Percentiles rank a stretch among this genome's conserved stretches.
phyloP scores from a whole-genome alignment of 495 filamentous ascomycete species.

The Aspergillus sparsus region DNA sequence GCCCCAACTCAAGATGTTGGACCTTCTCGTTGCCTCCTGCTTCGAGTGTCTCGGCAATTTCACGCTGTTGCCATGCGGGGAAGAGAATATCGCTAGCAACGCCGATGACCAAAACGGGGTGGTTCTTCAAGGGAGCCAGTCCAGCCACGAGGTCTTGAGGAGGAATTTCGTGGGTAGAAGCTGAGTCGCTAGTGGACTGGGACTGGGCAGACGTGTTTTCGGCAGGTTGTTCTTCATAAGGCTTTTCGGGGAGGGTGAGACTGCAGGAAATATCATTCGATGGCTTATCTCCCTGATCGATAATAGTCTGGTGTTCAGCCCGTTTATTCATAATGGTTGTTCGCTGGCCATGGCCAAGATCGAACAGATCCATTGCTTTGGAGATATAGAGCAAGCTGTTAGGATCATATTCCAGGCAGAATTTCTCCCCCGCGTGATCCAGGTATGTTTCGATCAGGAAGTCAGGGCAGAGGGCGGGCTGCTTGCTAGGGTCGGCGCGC shows the following conservation, averaged over 20 bases:
- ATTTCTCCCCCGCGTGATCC: slow-evolving; percentile 98
- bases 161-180: slow-evolving; percentile 38
- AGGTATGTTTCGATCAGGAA: slow-evolving; percentile 98
- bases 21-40: slow-evolving; percentile 75
- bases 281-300: slow-evolving; percentile 39
- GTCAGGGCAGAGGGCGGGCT: slow-evolving; percentile 91
- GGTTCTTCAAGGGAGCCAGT: slow-evolving; percentile 66
- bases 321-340: slow-evolving; percentile 49
- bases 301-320: slow-evolving; percentile 49
- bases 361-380: slow-evolving; percentile 99
- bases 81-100: slow-evolving; percentile 97
- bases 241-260: slow-evolving; percentile 78
- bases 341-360: slow-evolving; percentile 74
- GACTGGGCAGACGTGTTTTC: slow-evolving; percentile 32
- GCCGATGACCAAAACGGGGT: slow-evolving; percentile 84
- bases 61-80: slow-evolving; percentile 96
- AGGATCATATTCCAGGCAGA: slow-evolving; percentile 95
- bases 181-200: slow-evolving; percentile 27
- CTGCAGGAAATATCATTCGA: slow-evolving; percentile 60
- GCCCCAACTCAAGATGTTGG: slow-evolving; percentile 85
- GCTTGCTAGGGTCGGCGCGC: slow-evolving; percentile 80
- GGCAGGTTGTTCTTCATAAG: slow-evolving; percentile 75
- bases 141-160: slow-evolving; percentile 79
- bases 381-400: slow-evolving; percentile 96
- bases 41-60: slow-evolving; percentile 83